Conservation (phyloP, 2,329 filamentous ascomycete genomes). For the Botrytis squamosa region DNA sequence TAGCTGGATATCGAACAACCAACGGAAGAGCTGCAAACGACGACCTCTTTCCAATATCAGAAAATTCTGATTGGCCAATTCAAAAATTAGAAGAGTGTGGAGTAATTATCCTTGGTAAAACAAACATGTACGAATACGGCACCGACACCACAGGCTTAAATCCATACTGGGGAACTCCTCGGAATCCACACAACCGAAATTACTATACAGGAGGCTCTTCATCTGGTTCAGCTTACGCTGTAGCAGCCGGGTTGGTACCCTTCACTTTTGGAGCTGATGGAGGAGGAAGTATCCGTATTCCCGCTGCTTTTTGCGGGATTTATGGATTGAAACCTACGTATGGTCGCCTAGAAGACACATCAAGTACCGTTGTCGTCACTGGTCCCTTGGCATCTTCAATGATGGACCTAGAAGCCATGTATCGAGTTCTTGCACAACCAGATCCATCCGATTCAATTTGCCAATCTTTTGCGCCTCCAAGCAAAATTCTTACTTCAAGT, state of each 20-base stretch:
- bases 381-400: conserved; percentile 76
- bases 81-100: conserved; percentile 50
- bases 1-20: conserved; percentile 51
- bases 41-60: conserved; percentile 31
- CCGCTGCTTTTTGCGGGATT: conserved; percentile 51
- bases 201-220: conserved; percentile 56
- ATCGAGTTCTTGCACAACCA: conserved; percentile 72
- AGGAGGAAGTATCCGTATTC: conserved; percentile 51
- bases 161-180: conserved; percentile 56
- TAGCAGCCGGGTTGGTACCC: conserved; percentile 51
- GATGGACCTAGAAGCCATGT: conserved; percentile 75
- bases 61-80: conserved; percentile 48
- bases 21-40: conserved; percentile 51
- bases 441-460: conserved; percentile 62
- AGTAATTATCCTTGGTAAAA: conserved; percentile 57
- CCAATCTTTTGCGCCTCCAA: conserved; percentile 56
- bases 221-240: conserved; percentile 52
- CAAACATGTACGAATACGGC: conserved; percentile 60
- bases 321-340: conserved; percentile 50
- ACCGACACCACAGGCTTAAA: conserved; percentile 60
- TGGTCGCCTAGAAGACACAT: conserved; percentile 54
- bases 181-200: conserved; percentile 50
- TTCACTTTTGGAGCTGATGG: conserved; percentile 55
- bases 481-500: conserved; percentile 49
- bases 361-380: conserved; percentile 57